Evolutionary conservation across 345 rosid genomes (phyloP).

Genomic region (Sonneratia alba): DNA sequence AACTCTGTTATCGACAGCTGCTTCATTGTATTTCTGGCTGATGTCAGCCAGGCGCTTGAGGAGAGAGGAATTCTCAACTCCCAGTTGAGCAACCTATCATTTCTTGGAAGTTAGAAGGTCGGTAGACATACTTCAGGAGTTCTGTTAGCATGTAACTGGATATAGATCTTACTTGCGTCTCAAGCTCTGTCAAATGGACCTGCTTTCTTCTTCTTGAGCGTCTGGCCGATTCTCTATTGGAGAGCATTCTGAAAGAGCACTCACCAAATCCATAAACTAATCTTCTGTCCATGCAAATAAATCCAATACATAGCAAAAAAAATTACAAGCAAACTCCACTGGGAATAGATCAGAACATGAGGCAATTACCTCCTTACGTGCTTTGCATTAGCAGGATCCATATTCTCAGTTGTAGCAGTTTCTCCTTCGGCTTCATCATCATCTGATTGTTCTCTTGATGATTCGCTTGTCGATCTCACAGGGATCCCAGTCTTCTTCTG

Average conservation of each 20-base stretch:
- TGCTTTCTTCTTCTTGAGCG: conserved; percentile 93
- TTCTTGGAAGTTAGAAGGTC: conserved; percentile 1
- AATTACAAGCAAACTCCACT: neutral
- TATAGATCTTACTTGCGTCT: conserved; percentile 52
- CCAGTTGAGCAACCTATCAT: conserved; percentile 67
- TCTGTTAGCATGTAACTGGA: neutral
- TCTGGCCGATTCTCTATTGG: conserved; percentile 95
- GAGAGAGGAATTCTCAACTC: conserved; percentile 64
- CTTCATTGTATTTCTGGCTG: conserved; percentile 63
- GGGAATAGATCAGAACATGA: neutral
- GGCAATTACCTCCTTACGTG: conserved; percentile 66
- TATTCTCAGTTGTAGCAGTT: conserved; percentile 47
- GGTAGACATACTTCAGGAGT: conserved; percentile 1
- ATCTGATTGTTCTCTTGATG: conserved; percentile 68
- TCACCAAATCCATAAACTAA: neutral
- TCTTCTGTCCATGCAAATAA: too few relatives aligned
- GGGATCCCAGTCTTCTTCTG: conserved; percentile 32
- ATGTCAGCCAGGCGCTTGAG: conserved; percentile 57
- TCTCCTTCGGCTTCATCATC: conserved; percentile 80
- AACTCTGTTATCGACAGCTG: conserved; percentile 84
- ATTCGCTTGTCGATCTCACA: conserved; percentile 55
- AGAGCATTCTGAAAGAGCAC: conserved; percentile 61
- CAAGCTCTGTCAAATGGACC: conserved; percentile 82
- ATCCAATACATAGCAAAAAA: neutral
- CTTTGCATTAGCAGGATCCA: conserved; percentile 59